Evolutionary conservation across 176 grass and related monocot species (phyloP), one percentile per base, ranked within the genome.

Genomic region (Leersia perrieri): DNA sequence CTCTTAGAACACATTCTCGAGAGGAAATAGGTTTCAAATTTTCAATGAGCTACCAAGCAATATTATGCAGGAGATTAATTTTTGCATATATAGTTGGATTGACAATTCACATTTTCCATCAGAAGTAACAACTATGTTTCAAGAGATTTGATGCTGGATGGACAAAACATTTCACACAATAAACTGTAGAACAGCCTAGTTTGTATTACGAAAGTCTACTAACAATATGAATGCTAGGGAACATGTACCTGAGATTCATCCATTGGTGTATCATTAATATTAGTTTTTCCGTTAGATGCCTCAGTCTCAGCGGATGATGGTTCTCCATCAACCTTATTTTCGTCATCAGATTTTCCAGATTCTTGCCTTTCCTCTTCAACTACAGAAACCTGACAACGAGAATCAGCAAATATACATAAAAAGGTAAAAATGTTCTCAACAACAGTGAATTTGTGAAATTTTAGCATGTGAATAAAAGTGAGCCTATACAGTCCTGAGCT

Each of bases 331-430:
- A 69, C 80, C 35, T 89, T 94, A 66, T 74, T 85, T 32, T 85
- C 89, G 26, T 87, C 87, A 20, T 82, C 87, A 38, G 86, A 87
- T 86, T 87, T 89, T 34, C 68, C 40, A 85, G 76, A 83, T 74
- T 94, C 92, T 82, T 89, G 83, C 28, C 72, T 85, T 91, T 88
- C 72, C 60, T 94, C 92, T 81, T 89, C 87, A 45, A 82, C 72
- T 68, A 89, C 73, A 67, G 83, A 89, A 89, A 94, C 87, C 92
- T 94, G 87, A 47, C 16, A 13, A 25, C 53, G 22, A 58, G 2
- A 58, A 58, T 81, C 8, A 53, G 42, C 79, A 72, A 74, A 88
- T 64, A 75, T 80, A n/a, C 6, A 79, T 44, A 25, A 11, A 75
- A 75, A 51, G 27, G 78, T 62, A 81, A 68, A 64, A 23, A n/a